phyloP scores from a whole-genome alignment of 2,329 filamentous ascomycete species.

The Xenoacremonium recifei region DNA sequence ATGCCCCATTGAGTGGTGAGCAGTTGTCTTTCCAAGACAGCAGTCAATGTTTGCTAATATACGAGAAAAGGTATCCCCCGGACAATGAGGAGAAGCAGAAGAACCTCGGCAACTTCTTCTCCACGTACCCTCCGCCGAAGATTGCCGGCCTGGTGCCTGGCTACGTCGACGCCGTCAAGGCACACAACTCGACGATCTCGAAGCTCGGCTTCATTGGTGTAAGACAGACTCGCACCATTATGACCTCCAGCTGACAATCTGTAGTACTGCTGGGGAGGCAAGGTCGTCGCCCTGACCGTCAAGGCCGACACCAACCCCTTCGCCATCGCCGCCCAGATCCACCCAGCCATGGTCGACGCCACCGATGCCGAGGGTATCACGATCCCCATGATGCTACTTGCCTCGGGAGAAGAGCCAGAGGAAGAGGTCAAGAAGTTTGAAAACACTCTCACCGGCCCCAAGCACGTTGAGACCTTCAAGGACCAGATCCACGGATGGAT shows the following conservation, averaged over 20 bases:
- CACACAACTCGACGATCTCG: constrained; percentile 52
- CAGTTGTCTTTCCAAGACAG: neutral
- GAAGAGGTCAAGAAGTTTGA: constrained; percentile 57
- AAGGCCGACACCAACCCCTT: constrained; percentile 56
- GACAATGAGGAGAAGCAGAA: constrained; percentile 63
- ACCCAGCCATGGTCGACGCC: constrained; percentile 64
- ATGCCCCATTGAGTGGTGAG: constrained; percentile 49
- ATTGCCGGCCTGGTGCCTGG: constrained; percentile 50
- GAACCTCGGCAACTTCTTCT: constrained; percentile 58
- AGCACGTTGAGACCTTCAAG: constrained; percentile 63
- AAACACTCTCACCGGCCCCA: constrained; percentile 50
- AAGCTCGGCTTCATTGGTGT: constrained; percentile 62
- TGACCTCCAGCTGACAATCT: constrained; percentile 9
- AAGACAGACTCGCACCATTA: constrained; percentile 24
- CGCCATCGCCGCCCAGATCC: constrained; percentile 48
- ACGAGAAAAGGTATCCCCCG: constrained; percentile 63
- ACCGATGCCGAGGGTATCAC: constrained; percentile 59
- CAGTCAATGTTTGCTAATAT: too few relatives aligned
- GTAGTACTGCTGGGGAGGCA: constrained; percentile 71
- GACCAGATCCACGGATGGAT: constrained; percentile 75
- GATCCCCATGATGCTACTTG: constrained; percentile 61
- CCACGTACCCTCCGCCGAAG: constrained; percentile 46
- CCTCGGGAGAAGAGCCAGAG: constrained; percentile 62
- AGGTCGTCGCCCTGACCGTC: constrained; percentile 55
- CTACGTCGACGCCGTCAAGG: constrained; percentile 53